These are phyloP conservation scores for Apiospora kogelbergensis DNA, from an alignment of 2,329 filamentous ascomycete species.

Conservation along the genomic window DNA sequence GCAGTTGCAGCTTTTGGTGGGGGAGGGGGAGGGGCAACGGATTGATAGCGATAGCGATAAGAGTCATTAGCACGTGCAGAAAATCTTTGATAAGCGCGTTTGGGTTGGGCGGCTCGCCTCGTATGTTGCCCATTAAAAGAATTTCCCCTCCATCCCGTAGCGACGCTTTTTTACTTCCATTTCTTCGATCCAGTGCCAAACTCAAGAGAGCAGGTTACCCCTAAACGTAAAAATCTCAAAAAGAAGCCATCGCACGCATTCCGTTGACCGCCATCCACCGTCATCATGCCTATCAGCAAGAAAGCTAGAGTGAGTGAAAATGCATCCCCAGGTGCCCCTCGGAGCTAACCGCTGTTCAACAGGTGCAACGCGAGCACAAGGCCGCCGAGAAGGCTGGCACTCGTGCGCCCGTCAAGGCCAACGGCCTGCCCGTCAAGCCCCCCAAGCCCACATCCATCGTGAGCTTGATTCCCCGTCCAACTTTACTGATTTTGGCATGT, in stretches of 20 bases:
- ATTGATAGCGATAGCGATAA: not conserved
- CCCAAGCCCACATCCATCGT: slow-evolving; percentile 52
- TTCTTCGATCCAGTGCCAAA: no score
- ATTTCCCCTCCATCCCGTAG: no score
- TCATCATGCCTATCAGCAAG: slow-evolving; percentile 17
- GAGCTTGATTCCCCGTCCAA: slow-evolving; percentile 19
- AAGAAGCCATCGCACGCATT: no score
- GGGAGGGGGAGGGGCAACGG: slow-evolving; percentile 10
- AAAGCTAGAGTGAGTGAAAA: slow-evolving; percentile 16
- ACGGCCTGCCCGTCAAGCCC: slow-evolving; percentile 54
- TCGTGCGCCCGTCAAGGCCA: slow-evolving; percentile 51
- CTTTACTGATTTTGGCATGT: no score
- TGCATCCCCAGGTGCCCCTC: not conserved
- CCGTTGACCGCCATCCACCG: not conserved
- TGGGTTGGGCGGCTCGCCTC: no score
- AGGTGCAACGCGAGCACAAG: slow-evolving; percentile 56
- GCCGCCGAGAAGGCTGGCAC: slow-evolving; percentile 55
- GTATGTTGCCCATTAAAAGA: no score
- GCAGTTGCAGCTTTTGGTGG: slow-evolving; percentile 12
- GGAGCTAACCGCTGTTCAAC: slow-evolving; percentile 12
- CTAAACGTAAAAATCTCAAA: no score
- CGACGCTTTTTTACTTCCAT: no score
- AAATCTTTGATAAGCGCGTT: not conserved
- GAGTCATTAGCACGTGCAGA: not conserved
- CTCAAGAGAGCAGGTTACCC: no score